Evolutionary conservation across 352 stramenopile species (phyloP).

Genomic region (Globisporangium takayamanum): DNA sequence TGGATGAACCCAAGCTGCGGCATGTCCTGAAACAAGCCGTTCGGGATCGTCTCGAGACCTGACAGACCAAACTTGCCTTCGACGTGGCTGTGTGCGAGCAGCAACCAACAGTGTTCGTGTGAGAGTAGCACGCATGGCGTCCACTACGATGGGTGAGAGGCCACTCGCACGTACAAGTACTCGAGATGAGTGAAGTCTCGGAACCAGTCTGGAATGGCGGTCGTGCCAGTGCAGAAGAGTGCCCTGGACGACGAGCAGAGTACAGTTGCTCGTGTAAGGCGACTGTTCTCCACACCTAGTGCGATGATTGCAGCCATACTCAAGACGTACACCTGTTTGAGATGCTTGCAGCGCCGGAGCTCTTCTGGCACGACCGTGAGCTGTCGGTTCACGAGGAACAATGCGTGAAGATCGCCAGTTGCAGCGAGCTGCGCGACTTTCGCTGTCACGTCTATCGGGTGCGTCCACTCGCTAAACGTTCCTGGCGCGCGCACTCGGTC

Average conservation of each 20-base stretch:
- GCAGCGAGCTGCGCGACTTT: slow-evolving; percentile 21
- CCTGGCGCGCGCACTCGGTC: slow-evolving; percentile 18
- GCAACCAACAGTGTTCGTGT: too few relatives aligned
- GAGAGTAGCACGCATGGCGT: too few relatives aligned
- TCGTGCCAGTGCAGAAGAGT: slow-evolving; percentile 24
- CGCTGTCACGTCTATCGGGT: slow-evolving; percentile 11
- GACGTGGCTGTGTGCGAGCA: slow-evolving; percentile 13
- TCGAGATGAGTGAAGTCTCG: slow-evolving; percentile 24
- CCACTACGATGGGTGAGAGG: background rate
- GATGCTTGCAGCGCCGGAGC: slow-evolving; percentile 18
- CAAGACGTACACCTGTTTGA: slow-evolving; percentile 29
- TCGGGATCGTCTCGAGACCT: slow-evolving; percentile 18
- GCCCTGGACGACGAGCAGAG: slow-evolving; percentile 9
- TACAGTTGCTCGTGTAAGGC: background rate
- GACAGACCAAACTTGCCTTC: slow-evolving; percentile 17
- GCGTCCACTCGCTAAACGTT: slow-evolving; percentile 19
- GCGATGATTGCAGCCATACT: background rate
- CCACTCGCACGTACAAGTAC: slow-evolving; percentile 16
- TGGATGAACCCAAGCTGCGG: slow-evolving; percentile 25
- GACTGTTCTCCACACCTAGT: too few relatives aligned
- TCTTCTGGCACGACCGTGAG: slow-evolving; percentile 16
- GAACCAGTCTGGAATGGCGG: slow-evolving; percentile 21
- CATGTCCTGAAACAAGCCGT: slow-evolving; percentile 26
- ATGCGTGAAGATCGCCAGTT: slow-evolving; percentile 22
- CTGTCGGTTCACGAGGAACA: slow-evolving; percentile 29